Percentiles rank a stretch among this genome's conserved stretches.
These are phyloP conservation scores for Globisporangium uncinulatum DNA, from an alignment of 352 stramenopile species.

Conservation along the genomic window DNA sequence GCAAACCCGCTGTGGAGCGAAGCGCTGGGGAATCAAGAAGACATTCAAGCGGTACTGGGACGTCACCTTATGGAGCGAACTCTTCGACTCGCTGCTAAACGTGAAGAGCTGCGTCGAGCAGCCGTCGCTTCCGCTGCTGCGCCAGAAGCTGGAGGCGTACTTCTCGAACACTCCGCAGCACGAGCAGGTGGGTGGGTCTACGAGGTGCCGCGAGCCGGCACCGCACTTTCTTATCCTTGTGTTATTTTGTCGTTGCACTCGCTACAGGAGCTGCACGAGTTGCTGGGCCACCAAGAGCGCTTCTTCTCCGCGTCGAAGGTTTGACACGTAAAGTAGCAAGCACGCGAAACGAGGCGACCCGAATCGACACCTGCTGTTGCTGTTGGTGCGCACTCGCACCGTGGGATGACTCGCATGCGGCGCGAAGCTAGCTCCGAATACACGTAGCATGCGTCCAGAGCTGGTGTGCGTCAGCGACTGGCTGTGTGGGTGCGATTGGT, in stretches of 20 bases:
- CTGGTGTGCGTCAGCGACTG: not conserved
- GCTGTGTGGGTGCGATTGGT: not conserved
- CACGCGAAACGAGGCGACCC: not conserved
- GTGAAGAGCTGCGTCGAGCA: constrained; percentile 59
- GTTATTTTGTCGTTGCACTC: not conserved
- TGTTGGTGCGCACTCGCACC: not conserved
- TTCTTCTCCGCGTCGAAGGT: constrained; percentile 34
- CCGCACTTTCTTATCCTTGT: constrained; percentile 3
- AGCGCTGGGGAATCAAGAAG: constrained; percentile 39
- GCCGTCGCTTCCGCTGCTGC: constrained; percentile 40
- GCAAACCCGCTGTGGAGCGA: constrained; percentile 17
- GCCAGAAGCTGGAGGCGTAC: constrained; percentile 47
- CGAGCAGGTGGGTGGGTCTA: constrained; percentile 28
- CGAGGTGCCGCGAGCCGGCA: not conserved
- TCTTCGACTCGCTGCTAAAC: constrained; percentile 76
- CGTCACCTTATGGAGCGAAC: constrained; percentile 54
- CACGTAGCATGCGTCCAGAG: not conserved
- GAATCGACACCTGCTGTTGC: not conserved
- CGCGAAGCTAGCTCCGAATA: not conserved
- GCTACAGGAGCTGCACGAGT: constrained; percentile 48
- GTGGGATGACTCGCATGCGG: not conserved
- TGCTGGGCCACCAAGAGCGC: constrained; percentile 46
- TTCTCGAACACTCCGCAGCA: constrained; percentile 35
- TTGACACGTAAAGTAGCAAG: constrained; percentile 14
- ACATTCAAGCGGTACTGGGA: constrained; percentile 83